Percentiles rank a stretch among this genome's conserved stretches.
phyloP scores from a whole-genome alignment of 768 basidiomycete genomes.

The Pisolithus tinctorius region DNA sequence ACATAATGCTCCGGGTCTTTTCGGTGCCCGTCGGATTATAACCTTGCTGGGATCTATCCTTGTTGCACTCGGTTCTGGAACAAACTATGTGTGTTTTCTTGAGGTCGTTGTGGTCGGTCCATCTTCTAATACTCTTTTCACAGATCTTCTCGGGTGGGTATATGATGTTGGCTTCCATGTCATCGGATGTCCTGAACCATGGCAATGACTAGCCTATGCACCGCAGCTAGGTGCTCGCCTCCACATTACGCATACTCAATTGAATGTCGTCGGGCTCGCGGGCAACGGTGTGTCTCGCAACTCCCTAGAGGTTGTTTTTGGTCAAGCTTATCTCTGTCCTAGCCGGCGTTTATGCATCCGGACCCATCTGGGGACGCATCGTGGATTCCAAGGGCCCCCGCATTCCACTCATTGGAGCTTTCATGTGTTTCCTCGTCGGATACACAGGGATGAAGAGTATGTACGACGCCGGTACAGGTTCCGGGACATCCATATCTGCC shows the following conservation, averaged over 20 bases:
- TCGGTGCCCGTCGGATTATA: constrained; percentile 37
- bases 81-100: constrained; percentile 58
- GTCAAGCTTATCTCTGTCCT: background rate
- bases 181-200: background rate
- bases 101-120: background rate
- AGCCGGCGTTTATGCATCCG: constrained; percentile 75
- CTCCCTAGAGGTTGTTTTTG: background rate
- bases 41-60: constrained; percentile 51
- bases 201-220: constrained; percentile 56
- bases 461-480: constrained; percentile 49
- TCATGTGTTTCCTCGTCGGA: constrained; percentile 55
- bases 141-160: constrained; percentile 27
- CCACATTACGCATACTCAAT: constrained; percentile 67
- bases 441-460: constrained; percentile 70
- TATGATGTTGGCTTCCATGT: background rate
- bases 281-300: constrained; percentile 51
- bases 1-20: constrained; percentile 22
- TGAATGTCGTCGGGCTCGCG: constrained; percentile 76
- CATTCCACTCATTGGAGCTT: constrained; percentile 54
- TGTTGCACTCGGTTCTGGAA: constrained; percentile 59
- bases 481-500: constrained; percentile 31
- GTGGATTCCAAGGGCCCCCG: constrained; percentile 71
- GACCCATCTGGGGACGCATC: constrained; percentile 74
- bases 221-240: constrained; percentile 81
- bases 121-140: background rate